These are phyloP conservation scores for Teratosphaeria pseudoeucalypti DNA, from an alignment of 2,329 filamentous ascomycete species.

Conservation along the genomic window DNA sequence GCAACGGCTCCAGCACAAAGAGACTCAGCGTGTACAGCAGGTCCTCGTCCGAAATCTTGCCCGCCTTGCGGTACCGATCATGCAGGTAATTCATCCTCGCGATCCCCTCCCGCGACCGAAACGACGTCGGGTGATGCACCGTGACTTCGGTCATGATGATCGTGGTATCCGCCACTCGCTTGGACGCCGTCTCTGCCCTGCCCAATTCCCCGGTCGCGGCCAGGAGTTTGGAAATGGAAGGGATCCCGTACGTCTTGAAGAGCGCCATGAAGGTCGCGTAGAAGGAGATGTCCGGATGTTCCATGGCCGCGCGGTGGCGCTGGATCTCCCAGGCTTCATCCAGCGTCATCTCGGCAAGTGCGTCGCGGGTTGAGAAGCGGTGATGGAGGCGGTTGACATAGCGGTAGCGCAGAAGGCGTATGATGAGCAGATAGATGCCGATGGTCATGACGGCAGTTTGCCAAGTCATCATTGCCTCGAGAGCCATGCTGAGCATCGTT, in stretches of 20 bases:
- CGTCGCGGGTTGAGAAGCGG: neutral
- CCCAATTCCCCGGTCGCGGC: neutral
- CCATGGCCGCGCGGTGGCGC: neutral
- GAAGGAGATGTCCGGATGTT: neutral
- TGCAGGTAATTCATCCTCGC: conserved; percentile 58
- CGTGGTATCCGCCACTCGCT: conserved; percentile 44
- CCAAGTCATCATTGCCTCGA: neutral
- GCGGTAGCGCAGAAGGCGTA: neutral
- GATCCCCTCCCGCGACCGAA: conserved; percentile 38
- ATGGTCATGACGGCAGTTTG: neutral
- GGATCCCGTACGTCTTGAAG: conserved; percentile 2
- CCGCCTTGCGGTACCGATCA: conserved; percentile 43
- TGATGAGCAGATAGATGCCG: neutral
- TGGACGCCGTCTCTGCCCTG: conserved; percentile 27
- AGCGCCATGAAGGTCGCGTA: neutral
- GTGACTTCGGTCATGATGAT: conserved; percentile 42
- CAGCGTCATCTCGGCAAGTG: neutral
- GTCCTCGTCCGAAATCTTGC: conserved; percentile 52
- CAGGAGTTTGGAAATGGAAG: neutral
- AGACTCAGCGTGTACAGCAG: conserved; percentile 54
- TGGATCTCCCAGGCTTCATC: neutral
- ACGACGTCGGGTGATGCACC: conserved; percentile 32
- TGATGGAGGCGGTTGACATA: neutral
- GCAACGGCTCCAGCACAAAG: conserved; percentile 55
- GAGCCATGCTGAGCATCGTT: neutral